Conservation (phyloP, 495 filamentous ascomycete genomes). For the Chaetomium cochliodes region DNA sequence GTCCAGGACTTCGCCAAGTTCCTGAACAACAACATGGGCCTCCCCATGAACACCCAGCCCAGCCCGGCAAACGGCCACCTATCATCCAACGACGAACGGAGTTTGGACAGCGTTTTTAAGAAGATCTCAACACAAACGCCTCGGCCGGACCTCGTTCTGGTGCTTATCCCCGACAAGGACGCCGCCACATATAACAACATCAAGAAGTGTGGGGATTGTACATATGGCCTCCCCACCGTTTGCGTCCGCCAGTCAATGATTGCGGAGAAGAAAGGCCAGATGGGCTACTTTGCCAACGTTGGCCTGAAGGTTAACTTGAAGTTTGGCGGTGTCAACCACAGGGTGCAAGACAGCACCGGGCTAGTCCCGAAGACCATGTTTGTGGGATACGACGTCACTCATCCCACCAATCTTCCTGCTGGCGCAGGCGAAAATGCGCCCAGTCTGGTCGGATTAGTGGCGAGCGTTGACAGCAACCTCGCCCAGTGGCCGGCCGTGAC, state of each 20-base stretch:
- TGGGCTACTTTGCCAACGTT: constrained; percentile 69
- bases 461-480: constrained; percentile 61
- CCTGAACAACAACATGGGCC: constrained; percentile 39
- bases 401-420: constrained; percentile 70
- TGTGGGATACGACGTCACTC: constrained; percentile 83
- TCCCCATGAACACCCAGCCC: constrained; percentile 29
- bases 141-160: constrained; percentile 53
- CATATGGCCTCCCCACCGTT: constrained; percentile 63
- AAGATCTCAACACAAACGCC: constrained; percentile 5
- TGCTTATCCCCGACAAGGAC: constrained; percentile 55
- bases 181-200: constrained; percentile 62
- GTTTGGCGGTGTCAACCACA: constrained; percentile 75
- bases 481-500: constrained; percentile 68
- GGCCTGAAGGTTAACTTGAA: constrained; percentile 85
- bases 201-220: constrained; percentile 65
- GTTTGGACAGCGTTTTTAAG: constrained; percentile 23
- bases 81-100: background rate
- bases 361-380: constrained; percentile 72
- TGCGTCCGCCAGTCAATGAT: constrained; percentile 59
- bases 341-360: constrained; percentile 48
- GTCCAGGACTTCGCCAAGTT: constrained; percentile 37
- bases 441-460: constrained; percentile 73
- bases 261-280: constrained; percentile 36
- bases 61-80: background rate
- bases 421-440: constrained; percentile 51